These are phyloP conservation scores for Berkeleyomyces rouxiae DNA, from an alignment of 2,329 filamentous ascomycete species.

Conservation along the genomic window DNA sequence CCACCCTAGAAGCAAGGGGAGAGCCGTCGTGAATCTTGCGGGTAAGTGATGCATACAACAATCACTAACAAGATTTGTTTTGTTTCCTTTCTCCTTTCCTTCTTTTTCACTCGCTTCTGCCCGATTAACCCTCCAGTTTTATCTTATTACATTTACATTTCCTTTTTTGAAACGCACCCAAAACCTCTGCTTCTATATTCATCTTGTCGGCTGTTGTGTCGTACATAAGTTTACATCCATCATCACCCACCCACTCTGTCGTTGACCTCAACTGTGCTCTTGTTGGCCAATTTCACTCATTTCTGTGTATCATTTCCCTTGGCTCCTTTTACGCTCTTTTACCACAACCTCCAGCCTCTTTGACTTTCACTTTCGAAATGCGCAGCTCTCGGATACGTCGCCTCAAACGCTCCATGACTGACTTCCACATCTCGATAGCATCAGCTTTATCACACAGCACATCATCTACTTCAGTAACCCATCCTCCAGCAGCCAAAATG, in stretches of 20 bases:
- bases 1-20: neutral
- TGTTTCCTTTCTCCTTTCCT: neutral
- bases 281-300: neutral
- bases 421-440: slow-evolving; percentile 11
- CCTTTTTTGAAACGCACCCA: neutral
- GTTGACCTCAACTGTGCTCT: neutral
- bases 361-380: slow-evolving; percentile 2
- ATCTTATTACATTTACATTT: neutral
- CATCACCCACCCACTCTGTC: neutral
- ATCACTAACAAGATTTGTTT: neutral
- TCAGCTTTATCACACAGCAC: slow-evolving; percentile 6
- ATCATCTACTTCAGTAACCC: neutral
- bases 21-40: neutral
- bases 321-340: neutral
- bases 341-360: slow-evolving; percentile 5
- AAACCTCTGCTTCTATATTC: neutral
- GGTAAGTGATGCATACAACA: neutral
- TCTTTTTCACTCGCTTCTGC: neutral
- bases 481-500: neutral
- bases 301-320: neutral
- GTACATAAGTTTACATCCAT: neutral
- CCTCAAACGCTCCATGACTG: slow-evolving; percentile 6
- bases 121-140: neutral
- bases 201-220: neutral
- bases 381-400: slow-evolving; percentile 9